A percentile compares a stretch with the other conserved stretches of the same genome.
These are phyloP conservation scores for Sugiyamaella americana DNA, from an alignment of 805 yeast genomes.

Conservation along the genomic window DNA sequence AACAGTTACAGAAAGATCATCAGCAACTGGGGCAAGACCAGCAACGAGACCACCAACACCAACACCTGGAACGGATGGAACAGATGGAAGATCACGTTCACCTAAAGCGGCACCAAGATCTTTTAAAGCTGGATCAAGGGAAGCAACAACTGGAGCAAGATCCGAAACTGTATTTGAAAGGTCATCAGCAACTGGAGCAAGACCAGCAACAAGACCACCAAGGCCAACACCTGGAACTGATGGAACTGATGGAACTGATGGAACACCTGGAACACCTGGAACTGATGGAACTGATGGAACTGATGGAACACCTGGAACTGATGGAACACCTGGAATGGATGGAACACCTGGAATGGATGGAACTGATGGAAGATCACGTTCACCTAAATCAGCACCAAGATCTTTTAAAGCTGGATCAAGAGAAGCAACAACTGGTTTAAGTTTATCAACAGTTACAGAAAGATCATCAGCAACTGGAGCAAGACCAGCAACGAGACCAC, in stretches of 20 bases:
- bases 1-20: not conserved
- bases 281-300: not conserved
- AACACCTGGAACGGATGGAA: not conserved
- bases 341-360: not conserved
- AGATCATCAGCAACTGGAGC: slow-evolving; percentile 51
- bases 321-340: not conserved
- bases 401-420: not conserved
- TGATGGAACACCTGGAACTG: not conserved
- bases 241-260: slow-evolving; percentile 7
- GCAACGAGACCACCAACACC: not conserved
- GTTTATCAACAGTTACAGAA: slow-evolving; percentile 39
- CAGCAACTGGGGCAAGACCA: not conserved
- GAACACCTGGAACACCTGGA: not conserved
- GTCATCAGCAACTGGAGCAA: not conserved
- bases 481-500: slow-evolving; percentile 21
- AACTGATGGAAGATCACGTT: not conserved
- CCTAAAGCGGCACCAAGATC: not conserved
- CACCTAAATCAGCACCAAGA: not conserved
- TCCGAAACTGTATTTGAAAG: no score
- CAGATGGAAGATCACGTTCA: not conserved
- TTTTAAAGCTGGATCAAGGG: not conserved
- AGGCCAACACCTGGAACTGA: slow-evolving; percentile 3
- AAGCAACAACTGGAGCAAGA: not conserved
- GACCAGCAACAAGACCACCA: slow-evolving; percentile 1
- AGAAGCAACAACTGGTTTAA: slow-evolving; percentile 50